A percentile compares a stretch with the other conserved stretches of the same genome.
These are phyloP conservation scores for Rhizopogon vesiculosus DNA, from an alignment of 768 basidiomycete genomes.

Conservation along the genomic window DNA sequence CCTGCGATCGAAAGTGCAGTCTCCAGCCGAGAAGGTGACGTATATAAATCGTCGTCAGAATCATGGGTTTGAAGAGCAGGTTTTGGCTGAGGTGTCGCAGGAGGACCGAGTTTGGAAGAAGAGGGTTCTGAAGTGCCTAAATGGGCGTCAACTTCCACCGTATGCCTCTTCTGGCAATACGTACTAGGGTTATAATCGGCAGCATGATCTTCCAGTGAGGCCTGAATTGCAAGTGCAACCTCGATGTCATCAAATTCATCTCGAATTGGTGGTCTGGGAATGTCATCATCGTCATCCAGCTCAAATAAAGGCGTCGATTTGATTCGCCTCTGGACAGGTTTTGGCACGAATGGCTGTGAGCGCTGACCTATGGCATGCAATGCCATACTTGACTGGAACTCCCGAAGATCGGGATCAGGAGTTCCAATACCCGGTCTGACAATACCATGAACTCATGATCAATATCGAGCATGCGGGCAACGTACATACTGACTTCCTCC, in stretches of 20 bases:
- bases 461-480: neutral
- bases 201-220: slow-evolving; percentile 42
- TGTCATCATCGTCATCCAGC: slow-evolving; percentile 42
- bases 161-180: neutral
- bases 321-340: slow-evolving; percentile 29
- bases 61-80: slow-evolving; percentile 5
- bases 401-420: slow-evolving; percentile 59
- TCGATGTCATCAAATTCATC: slow-evolving; percentile 35
- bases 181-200: neutral
- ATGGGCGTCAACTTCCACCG: neutral
- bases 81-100: neutral
- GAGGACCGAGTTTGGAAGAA: slow-evolving; percentile 5
- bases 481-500: slow-evolving; percentile 78
- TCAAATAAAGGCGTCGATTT: slow-evolving; percentile 48
- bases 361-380: slow-evolving; percentile 54
- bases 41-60: slow-evolving; percentile 44
- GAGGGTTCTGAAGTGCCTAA: neutral
- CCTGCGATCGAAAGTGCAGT: slow-evolving; percentile 66
- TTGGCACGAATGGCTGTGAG: slow-evolving; percentile 26
- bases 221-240: slow-evolving; percentile 60
- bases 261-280: slow-evolving; percentile 13
- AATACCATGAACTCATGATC: slow-evolving; percentile 10
- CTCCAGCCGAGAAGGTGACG: slow-evolving; percentile 54
- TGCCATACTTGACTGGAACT: slow-evolving; percentile 57
- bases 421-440: slow-evolving; percentile 26